A percentile compares a stretch with the other conserved stretches of the same genome.
Evolutionary conservation across 257 asterid genomes (phyloP).

Genomic region (Solanum pinnatisectum): DNA sequence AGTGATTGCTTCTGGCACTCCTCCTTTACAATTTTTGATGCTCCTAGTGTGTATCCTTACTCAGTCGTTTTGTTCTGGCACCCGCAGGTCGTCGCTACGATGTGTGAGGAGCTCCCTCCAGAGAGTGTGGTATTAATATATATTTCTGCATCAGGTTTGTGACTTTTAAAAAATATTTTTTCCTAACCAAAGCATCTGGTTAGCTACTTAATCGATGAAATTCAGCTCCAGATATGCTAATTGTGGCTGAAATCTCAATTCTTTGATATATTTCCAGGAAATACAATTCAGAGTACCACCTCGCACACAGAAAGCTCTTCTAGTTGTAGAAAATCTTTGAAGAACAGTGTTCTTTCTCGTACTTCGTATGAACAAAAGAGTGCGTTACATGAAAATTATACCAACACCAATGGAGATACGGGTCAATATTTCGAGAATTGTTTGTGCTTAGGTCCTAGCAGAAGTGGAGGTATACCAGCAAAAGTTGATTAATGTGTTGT

Average conservation of each 20-base stretch:
- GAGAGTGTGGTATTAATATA: conserved; percentile 78
- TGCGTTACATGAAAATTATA: conserved; percentile 38
- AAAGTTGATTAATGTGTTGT: neutral
- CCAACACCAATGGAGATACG: conserved; percentile 28
- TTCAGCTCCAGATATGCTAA: neutral
- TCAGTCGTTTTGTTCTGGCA: neutral
- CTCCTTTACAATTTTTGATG: neutral
- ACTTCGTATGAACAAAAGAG: conserved; percentile 36
- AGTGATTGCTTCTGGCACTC: neutral
- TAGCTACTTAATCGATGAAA: neutral
- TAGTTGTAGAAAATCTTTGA: conserved; percentile 37
- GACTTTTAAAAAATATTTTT: neutral
- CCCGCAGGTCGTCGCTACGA: conserved; percentile 74
- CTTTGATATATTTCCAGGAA: conserved; percentile 32
- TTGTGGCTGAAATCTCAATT: neutral
- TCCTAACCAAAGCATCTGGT: neutral
- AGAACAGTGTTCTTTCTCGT: conserved; percentile 24
- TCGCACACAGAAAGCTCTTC: conserved; percentile 42
- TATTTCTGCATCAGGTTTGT: conserved; percentile 70
- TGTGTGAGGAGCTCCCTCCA: conserved; percentile 76
- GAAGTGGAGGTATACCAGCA: conserved; percentile 55
- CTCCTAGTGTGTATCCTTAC: neutral
- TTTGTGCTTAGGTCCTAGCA: conserved; percentile 70
- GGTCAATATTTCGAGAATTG: conserved; percentile 46
- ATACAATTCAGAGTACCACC: conserved; percentile 28